Percentiles rank a stretch among this genome's conserved stretches.
Conservation (phyloP, 2,329 filamentous ascomycete species). For the Paradendryphiella salina region DNA sequence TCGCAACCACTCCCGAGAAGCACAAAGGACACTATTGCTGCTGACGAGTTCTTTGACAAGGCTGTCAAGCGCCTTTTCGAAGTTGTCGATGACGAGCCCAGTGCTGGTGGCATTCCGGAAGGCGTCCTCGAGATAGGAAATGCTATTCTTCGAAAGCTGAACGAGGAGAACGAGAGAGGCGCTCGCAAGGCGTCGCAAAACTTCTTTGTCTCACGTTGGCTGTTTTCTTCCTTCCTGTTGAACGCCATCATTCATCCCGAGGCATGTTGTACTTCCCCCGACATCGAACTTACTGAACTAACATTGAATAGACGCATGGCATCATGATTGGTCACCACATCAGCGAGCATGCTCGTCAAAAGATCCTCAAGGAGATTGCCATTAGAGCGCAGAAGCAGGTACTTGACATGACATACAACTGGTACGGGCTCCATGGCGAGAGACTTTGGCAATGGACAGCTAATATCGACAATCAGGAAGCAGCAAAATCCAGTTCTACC, state of each 20-base stretch:
- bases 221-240: constrained; percentile 85
- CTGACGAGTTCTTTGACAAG: constrained; percentile 84
- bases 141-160: constrained; percentile 76
- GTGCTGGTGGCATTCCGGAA: constrained; percentile 81
- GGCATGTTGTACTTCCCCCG: constrained; percentile 51
- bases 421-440: constrained; percentile 58
- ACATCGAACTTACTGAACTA: constrained; percentile 30
- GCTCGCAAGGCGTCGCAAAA: constrained; percentile 72
- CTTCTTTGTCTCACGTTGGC: constrained; percentile 87
- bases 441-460: constrained; percentile 17
- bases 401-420: constrained; percentile 70
- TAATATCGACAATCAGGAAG: constrained; percentile 49
- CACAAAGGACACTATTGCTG: constrained; percentile 76
- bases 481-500: constrained; percentile 66
- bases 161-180: constrained; percentile 61
- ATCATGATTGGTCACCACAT: constrained; percentile 88
- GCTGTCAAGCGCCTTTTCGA: constrained; percentile 82
- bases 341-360: constrained; percentile 85
- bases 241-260: constrained; percentile 88
- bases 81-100: constrained; percentile 76
- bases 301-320: constrained; percentile 56
- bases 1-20: constrained; percentile 73
- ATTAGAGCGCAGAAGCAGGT: constrained; percentile 78
- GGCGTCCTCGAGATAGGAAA: constrained; percentile 82
- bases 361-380: constrained; percentile 71